Conservation (phyloP, 2,329 filamentous ascomycete genomes). For the Hypoxylon sp. region DNA sequence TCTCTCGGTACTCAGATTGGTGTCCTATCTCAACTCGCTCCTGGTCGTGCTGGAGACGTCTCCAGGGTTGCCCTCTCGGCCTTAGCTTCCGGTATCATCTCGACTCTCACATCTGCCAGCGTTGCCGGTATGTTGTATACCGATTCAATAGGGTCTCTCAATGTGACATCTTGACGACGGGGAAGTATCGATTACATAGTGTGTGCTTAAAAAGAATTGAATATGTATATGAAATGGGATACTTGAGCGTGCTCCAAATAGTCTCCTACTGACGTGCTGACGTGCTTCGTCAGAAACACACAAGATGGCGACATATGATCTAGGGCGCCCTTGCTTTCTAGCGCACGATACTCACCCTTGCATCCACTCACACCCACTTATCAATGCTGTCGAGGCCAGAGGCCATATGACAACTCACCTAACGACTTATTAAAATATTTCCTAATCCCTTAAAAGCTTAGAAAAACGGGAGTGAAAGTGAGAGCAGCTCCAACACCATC, state of each 20-base stretch:
- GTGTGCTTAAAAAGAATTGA: constrained; percentile 7
- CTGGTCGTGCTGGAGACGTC: constrained; percentile 80
- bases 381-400: too few relatives aligned
- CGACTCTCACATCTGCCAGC: constrained; percentile 83
- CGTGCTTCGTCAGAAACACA: constrained; percentile 1
- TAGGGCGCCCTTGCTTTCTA: background rate
- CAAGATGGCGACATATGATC: constrained; percentile 14
- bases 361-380: too few relatives aligned
- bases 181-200: background rate
- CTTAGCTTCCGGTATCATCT: constrained; percentile 81
- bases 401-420: too few relatives aligned
- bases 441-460: too few relatives aligned
- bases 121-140: constrained; percentile 79
- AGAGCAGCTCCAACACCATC: too few relatives aligned
- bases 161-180: constrained; percentile 2
- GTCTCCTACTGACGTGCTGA: background rate
- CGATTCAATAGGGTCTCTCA: constrained; percentile 33
- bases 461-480: too few relatives aligned
- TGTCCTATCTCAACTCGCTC: constrained; percentile 85
- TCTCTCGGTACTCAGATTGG: constrained; percentile 92
- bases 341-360: background rate
- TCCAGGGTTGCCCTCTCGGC: constrained; percentile 82
- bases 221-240: constrained; percentile 25
- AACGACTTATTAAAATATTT: too few relatives aligned
- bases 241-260: background rate